These are phyloP conservation scores for Leucaena leucocephala DNA, from an alignment of 306 rosid species.

Conservation along the genomic window DNA sequence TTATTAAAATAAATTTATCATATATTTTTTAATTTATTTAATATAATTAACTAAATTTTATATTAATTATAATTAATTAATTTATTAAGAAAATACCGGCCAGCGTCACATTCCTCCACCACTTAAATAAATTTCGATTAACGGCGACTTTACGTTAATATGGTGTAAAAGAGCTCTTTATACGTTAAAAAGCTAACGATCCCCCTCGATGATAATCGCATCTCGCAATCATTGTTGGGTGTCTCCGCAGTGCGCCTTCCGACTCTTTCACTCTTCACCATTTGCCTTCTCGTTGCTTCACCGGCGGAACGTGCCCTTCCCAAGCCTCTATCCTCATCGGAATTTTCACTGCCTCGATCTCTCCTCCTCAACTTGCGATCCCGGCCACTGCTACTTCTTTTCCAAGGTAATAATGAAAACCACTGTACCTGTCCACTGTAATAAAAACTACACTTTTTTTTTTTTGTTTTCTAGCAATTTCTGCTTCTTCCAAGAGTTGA, in stretches of 20 bases:
- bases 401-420: slow-evolving; percentile 20
- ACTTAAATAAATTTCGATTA: background rate
- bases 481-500: background rate
- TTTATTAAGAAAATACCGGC: no score
- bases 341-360: slow-evolving; percentile 5
- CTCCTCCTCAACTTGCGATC: slow-evolving; percentile 33
- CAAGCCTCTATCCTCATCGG: slow-evolving; percentile 21
- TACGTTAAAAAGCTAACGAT: slow-evolving; percentile 37
- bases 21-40: no score
- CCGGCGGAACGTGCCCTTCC: slow-evolving; percentile 20
- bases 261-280: background rate
- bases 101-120: background rate
- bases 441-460: background rate
- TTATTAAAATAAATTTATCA: no score
- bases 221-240: slow-evolving; percentile 45
- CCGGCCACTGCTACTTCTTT: slow-evolving; percentile 13
- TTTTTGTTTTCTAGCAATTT: slow-evolving; percentile 12
- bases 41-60: no score
- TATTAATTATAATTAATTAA: no score
- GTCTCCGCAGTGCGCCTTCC: background rate
- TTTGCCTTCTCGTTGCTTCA: background rate
- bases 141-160: slow-evolving; percentile 40
- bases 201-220: background rate
- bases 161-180: slow-evolving; percentile 5
- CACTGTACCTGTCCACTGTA: background rate